Conservation (phyloP, 192 early-diverging fungal species). For the Funneliformis mosseae region DNA sequence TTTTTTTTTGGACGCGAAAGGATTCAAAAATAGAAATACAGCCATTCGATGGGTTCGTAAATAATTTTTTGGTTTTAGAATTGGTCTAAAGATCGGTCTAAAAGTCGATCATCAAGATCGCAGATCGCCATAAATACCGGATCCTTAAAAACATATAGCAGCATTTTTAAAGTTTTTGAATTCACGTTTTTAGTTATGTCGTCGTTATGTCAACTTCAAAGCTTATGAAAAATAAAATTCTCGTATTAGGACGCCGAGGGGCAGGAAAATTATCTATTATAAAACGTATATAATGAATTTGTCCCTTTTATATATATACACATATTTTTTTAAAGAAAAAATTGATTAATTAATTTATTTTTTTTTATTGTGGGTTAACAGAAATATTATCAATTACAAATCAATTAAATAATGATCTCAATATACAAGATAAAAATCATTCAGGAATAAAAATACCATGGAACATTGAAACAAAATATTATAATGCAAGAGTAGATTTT, state of each 20-base stretch:
- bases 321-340: neutral
- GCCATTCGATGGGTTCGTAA: too few relatives aligned
- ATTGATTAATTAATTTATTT: too few relatives aligned
- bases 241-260: constrained; percentile 55
- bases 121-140: too few relatives aligned
- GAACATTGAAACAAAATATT: constrained; percentile 68
- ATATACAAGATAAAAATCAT: constrained; percentile 30
- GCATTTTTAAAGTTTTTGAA: neutral
- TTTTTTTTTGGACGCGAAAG: too few relatives aligned
- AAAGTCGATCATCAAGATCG: too few relatives aligned
- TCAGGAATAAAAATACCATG: constrained; percentile 54
- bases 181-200: neutral
- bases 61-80: too few relatives aligned
- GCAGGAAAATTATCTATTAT: constrained; percentile 54
- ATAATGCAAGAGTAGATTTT: constrained; percentile 62
- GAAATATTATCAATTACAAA: constrained; percentile 13
- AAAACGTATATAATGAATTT: constrained; percentile 48
- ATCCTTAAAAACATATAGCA: too few relatives aligned
- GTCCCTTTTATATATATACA: neutral
- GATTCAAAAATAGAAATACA: too few relatives aligned
- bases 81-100: too few relatives aligned
- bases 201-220: neutral
- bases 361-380: neutral
- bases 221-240: constrained; percentile 53
- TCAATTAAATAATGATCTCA: constrained; percentile 19